Evolutionary conservation across 768 basidiomycete genomes (phyloP).

Genomic region (Panaeolus cyanescens): DNA sequence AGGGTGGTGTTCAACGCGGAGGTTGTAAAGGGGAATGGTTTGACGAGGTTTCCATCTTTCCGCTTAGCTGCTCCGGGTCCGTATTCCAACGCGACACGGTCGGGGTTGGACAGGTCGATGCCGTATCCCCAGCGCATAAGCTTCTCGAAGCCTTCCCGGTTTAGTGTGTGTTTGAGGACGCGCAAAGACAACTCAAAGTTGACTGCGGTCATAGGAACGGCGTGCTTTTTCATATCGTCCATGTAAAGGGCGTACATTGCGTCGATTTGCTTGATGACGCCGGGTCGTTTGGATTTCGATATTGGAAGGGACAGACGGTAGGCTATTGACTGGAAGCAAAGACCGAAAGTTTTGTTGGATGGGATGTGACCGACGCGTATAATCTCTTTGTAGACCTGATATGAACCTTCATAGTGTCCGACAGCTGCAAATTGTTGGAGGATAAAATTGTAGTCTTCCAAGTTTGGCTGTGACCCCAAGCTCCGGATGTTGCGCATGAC

Average conservation of each 20-base stretch:
- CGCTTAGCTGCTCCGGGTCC: conserved; percentile 8
- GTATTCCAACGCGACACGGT: conserved; percentile 59
- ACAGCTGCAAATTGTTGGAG: conserved; percentile 75
- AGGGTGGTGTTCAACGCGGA: conserved; percentile 72
- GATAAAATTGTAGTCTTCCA: conserved; percentile 77
- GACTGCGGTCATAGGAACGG: conserved; percentile 53
- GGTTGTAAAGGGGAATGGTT: conserved; percentile 56
- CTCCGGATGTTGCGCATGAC: conserved; percentile 73
- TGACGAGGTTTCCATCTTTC: conserved; percentile 10
- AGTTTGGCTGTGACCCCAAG: conserved; percentile 43
- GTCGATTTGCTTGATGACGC: conserved; percentile 43
- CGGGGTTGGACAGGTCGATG: conserved; percentile 75
- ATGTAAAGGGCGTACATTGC: conserved; percentile 52
- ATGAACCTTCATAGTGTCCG: conserved; percentile 65
- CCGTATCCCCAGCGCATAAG: conserved; percentile 74
- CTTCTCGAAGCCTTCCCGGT: conserved; percentile 54
- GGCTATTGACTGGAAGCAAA: conserved; percentile 70
- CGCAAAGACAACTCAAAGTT: conserved; percentile 70
- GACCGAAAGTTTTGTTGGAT: conserved; percentile 55
- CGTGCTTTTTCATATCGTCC: conserved; percentile 53
- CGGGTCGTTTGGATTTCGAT: conserved; percentile 32
- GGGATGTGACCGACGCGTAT: conserved; percentile 44
- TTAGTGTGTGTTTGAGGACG: conserved; percentile 66
- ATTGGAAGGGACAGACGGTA: conserved; percentile 67
- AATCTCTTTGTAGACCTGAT: conserved; percentile 65